Evolutionary conservation across 1,284 basidiomycete species (phyloP).

Genomic region (Mycosarcoma maydis): DNA sequence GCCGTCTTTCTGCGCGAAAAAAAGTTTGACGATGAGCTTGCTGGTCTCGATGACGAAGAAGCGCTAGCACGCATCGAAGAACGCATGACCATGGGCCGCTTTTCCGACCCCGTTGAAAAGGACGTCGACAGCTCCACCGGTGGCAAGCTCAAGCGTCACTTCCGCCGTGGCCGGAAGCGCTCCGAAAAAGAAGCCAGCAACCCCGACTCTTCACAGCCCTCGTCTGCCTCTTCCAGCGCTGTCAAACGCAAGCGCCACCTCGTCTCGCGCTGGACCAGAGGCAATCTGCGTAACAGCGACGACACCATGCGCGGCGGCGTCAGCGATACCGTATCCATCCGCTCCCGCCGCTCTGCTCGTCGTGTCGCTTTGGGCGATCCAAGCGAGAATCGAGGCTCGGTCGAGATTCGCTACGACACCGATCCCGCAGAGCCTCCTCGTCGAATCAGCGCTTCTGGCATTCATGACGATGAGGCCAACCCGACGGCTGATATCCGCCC

Average conservation of each 20-base stretch:
- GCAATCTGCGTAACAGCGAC: constrained; percentile 22
- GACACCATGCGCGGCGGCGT: constrained; percentile 21
- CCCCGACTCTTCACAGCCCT: constrained; percentile 30
- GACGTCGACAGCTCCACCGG: background rate
- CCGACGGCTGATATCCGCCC: constrained; percentile 3
- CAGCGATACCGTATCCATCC: constrained; percentile 32
- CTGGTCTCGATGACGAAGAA: constrained; percentile 48
- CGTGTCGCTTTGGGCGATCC: constrained; percentile 22
- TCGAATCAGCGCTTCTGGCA: background rate
- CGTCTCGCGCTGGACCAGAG: constrained; percentile 39
- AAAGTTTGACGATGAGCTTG: constrained; percentile 49
- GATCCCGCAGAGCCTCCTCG: constrained; percentile 4
- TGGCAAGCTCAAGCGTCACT: constrained; percentile 18
- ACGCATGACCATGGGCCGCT: constrained; percentile 37
- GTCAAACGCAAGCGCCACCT: constrained; percentile 28
- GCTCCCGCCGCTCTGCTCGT: constrained; percentile 22
- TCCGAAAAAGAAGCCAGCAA: constrained; percentile 24
- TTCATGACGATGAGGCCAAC: too few species aligned
- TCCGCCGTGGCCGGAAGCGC: constrained; percentile 22
- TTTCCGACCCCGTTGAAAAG: constrained; percentile 25
- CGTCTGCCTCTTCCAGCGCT: constrained; percentile 41
- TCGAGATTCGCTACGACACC: constrained; percentile 38
- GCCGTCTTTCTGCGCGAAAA: constrained; percentile 63
- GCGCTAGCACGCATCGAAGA: constrained; percentile 42
- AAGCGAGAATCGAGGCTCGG: constrained; percentile 8